A percentile compares a stretch with the other conserved stretches of the same genome.
phyloP scores from a whole-genome alignment of 345 rosid species.

The Populus simonii region DNA sequence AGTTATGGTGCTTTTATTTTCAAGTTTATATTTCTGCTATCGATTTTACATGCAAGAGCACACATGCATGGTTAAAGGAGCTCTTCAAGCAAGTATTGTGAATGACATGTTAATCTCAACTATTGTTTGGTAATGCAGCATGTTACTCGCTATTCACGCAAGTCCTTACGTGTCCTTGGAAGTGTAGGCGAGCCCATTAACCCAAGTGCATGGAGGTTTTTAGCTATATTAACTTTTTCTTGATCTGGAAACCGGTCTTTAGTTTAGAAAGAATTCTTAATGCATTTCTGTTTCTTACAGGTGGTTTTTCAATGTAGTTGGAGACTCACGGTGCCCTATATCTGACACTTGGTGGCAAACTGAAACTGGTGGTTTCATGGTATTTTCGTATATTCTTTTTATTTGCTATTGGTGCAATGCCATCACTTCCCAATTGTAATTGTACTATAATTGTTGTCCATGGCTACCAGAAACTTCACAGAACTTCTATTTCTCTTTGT shows the following conservation, averaged over 20 bases:
- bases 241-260: constrained; percentile 2
- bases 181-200: constrained; percentile 99
- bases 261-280: not conserved
- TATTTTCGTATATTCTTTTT: constrained; percentile 19
- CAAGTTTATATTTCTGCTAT: not conserved
- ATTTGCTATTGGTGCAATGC: not conserved
- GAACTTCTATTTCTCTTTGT: constrained; percentile 19
- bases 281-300: constrained; percentile 36
- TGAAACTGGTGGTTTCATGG: constrained; percentile 99
- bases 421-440: not conserved
- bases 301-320: constrained; percentile 92
- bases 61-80: not conserved
- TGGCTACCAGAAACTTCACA: constrained; percentile 80
- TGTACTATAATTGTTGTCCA: constrained; percentile 3
- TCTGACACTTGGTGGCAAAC: constrained; percentile 99
- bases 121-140: constrained; percentile 49
- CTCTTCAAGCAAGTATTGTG: not conserved
- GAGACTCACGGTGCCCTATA: constrained; percentile 89
- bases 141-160: constrained; percentile 81
- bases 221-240: constrained; percentile 18
- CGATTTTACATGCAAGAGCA: not conserved
- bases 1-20: not conserved
- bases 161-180: constrained; percentile 89
- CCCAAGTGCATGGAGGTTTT: constrained; percentile 98
- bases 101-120: constrained; percentile 17